Conservation (phyloP, 352 stramenopile genomes). For the Pythium utonaiense region DNA sequence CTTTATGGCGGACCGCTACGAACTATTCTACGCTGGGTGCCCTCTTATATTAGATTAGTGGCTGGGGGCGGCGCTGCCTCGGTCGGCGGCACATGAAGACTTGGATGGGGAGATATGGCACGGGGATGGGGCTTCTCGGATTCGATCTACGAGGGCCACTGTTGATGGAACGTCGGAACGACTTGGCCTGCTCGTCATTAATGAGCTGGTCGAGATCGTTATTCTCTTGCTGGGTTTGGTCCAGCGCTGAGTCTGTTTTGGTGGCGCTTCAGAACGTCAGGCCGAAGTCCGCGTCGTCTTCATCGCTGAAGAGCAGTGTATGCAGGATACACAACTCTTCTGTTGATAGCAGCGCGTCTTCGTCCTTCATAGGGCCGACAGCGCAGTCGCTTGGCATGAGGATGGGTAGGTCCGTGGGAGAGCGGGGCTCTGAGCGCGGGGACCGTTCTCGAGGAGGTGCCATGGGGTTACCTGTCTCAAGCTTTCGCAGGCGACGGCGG, state of each 20-base stretch:
- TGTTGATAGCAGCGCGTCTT: neutral
- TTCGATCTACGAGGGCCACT: neutral
- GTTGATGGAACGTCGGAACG: neutral
- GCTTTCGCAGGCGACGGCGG: slow-evolving; percentile 12
- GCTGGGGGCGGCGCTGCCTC: neutral
- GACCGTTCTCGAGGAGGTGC: slow-evolving; percentile 6
- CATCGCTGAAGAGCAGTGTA: slow-evolving; percentile 21
- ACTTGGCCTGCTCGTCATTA: neutral
- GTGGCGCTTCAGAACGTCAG: neutral
- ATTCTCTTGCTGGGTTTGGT: neutral
- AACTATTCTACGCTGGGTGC: neutral
- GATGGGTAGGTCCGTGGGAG: slow-evolving; percentile 11
- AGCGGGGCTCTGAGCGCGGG: slow-evolving; percentile 7
- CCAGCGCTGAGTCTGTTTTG: too few species aligned
- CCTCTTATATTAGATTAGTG: neutral
- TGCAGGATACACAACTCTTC: slow-evolving; percentile 15
- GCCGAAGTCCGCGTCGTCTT: slow-evolving; percentile 9
- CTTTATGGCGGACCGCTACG: neutral
- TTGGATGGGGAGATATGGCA: too few species aligned
- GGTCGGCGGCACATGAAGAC: neutral
- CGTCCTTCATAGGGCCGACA: neutral
- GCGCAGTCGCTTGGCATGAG: slow-evolving; percentile 19
- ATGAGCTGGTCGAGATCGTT: neutral
- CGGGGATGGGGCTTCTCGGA: neutral
- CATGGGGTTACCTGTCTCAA: slow-evolving; percentile 9